Evolutionary conservation across 1,139 yeast genomes (phyloP), one percentile per base, ranked within the genome.

Genomic region (Protomyces lactucae-debilis): DNA sequence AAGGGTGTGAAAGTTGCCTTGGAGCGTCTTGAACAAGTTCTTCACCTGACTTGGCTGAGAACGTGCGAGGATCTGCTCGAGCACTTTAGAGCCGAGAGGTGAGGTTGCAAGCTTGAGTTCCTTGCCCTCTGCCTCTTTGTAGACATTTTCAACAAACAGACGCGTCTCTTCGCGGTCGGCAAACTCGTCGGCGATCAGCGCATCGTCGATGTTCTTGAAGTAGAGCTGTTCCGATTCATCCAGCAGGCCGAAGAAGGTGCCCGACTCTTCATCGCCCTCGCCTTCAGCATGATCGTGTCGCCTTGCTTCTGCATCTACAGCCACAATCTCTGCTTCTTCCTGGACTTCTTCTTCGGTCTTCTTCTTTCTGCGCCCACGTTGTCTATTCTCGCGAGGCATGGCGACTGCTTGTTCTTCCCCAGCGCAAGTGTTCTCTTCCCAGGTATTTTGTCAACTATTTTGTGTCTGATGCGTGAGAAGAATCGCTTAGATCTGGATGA

Each of bases 51-150:
- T 77, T 67, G 85, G 86, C 48, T 81, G 79, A 16, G 92, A 87
- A 43, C 80, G 78, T 57, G 88, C 76, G n/a, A 92, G 82, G 68
- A 93, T 77, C 73, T 98, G 80, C 76, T 93, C 99, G 80, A 93
- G 82, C 67, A 93, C 80, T 73, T 93, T 93, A 21, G 98, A 92
- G 73, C 97, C 91, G 65, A 92, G 89, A 72, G 92, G 98, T 73
- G 93, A 92, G 3, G 97, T 92, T 9, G 89, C 97, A 60, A 93
- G 80, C 75, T 93, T 93, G 70, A 95, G 79, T 75, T 93, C 99
- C 71, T 92, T 91, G 5, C 97, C 97, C 65, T 82, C 81, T 37
- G 92, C 83, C 77, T 93, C 99, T 35, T 51, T 51, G 51, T 43
- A 65, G 21, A 55, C 61, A 48, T 64, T 65, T 46, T 65, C 67